Percentiles rank a stretch among this genome's conserved stretches.
These are phyloP conservation scores for Coemansia sp. DNA, from an alignment of 192 early-diverging fungal genomes.

Conservation along the genomic window DNA sequence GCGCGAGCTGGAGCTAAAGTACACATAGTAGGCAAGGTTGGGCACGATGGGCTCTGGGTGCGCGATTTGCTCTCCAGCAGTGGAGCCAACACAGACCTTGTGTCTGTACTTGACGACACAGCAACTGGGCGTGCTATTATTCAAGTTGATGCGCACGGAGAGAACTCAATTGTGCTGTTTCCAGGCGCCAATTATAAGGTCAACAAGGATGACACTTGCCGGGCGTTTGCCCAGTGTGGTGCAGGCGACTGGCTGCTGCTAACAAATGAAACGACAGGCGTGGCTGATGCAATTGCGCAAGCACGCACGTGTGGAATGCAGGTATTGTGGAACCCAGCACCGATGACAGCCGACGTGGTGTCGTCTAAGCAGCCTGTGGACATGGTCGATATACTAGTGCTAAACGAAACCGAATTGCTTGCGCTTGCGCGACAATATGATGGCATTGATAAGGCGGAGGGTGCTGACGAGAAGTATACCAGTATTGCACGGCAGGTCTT, in stretches of 20 bases:
- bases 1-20: conserved; percentile 70
- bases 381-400: conserved; percentile 70
- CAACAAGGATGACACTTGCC: conserved; percentile 46
- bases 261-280: conserved; percentile 84
- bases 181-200: conserved; percentile 74
- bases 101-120: conserved; percentile 57
- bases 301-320: conserved; percentile 63
- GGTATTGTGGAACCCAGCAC: conserved; percentile 85
- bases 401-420: conserved; percentile 78
- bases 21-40: conserved; percentile 77
- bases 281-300: conserved; percentile 62
- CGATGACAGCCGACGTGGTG: conserved; percentile 57
- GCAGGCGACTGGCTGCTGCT: conserved; percentile 76
- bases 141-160: conserved; percentile 70
- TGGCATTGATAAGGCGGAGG: not conserved
- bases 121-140: conserved; percentile 84
- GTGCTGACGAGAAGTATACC: not conserved
- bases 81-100: conserved; percentile 66
- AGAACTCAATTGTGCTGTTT: conserved; percentile 87
- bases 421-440: conserved; percentile 41
- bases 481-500: conserved; percentile 22
- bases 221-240: conserved; percentile 58
- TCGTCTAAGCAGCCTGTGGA: conserved; percentile 46
- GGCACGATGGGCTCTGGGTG: conserved; percentile 80
- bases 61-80: conserved; percentile 60